Base-by-base conservation (phyloP, 176 grass and related monocot species). In the Musa troglodytarum region DNA sequence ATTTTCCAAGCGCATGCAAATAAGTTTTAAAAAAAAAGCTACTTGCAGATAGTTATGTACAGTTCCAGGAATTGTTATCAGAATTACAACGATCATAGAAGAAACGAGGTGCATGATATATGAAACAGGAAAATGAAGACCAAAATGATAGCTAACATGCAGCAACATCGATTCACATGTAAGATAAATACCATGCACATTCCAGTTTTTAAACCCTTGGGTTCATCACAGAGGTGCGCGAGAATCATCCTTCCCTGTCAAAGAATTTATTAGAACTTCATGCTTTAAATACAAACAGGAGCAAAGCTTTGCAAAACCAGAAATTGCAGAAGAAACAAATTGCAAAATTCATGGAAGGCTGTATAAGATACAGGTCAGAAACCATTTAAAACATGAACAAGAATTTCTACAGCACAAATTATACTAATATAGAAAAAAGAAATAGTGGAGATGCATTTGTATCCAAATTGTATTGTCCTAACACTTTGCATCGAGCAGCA, bases 211-310 rank as follows among this genome's bases (percentile, higher is more conserved):
- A 99, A 83, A 79, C 95, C 88, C 82, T 84, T 99, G 63, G 95
- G 95, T 56, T 99, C 90, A 2, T 91, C 88, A 61, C 95, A 99
- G 56, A 99, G 84, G 80, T 94, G 95, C 74, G 95, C 90, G 69
- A 91, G 84, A 85, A 99, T 91, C 90, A 99, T 99, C 77, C 95
- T 91, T 88, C 90, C 95, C 95, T 94, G 88, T 82, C 56, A 72
- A 79, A 20, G 34, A 9, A 16, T 52, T 52, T 63, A 29, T 68
- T 55, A 78, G 51, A 55, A 28, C 10, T 69, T 23, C 51, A 78
- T 34, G 14, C 69, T 54, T 9, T 21, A 17, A 19, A 49, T 11
- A 51, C 12, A 73, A 53, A 24, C 2, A 8, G 15, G 1, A 13
- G 21, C 9, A 73, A n/a, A 73, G 43, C 9, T 54, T 54, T 53